Evolutionary conservation across 2,329 filamentous ascomycete species (phyloP), one percentile per base, ranked within the genome.

Genomic region (Aurifilum marmelostoma): DNA sequence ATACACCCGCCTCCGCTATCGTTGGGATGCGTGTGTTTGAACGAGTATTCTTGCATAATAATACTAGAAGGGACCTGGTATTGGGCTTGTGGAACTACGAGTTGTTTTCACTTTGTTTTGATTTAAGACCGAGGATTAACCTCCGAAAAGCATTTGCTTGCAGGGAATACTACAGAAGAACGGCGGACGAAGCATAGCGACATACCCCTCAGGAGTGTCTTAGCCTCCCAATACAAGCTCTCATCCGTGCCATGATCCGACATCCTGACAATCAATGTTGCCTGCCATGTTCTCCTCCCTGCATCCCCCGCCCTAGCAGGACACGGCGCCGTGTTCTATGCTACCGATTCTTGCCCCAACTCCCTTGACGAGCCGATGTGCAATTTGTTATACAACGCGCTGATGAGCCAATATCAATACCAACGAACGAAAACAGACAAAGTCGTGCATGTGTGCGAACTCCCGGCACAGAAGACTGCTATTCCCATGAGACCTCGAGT

Each of bases 311-410:
- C 63, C 52, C 32, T 2, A 39, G 37, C 50, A 63, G 18, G 58
- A 24, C 37, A 27, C 39, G 59, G 27, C 47, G 47, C 47, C 32
- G 39, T 9, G 34, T 60, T 70, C 58, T 66, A 70, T 66, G 41
- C 66, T 69, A 41, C 66, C 66, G 41, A 60, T 41, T 29, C 52
- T 43, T 27, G 34, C 63, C 66, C 58, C 37, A 68, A 70, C 69
- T 68, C 69, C 69, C 54, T 14, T 67, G 37, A 66, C 39, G 29
- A 34, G n/a, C 58, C 52, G 32, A 66, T 66, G 69, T 61, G 69
- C 67, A 65, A 50, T 68, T 37, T 69, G 59, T 66, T 66, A 39
- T 70, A 70, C 66, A 70, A 52, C 18, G 54, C 24, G 61, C 69
- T 56, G 34, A n/a, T 41, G 43, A 68, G 60, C 66, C 63, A 64